Conservation (phyloP, 768 basidiomycete species). For the Sistotremastrum niveocremeum region DNA sequence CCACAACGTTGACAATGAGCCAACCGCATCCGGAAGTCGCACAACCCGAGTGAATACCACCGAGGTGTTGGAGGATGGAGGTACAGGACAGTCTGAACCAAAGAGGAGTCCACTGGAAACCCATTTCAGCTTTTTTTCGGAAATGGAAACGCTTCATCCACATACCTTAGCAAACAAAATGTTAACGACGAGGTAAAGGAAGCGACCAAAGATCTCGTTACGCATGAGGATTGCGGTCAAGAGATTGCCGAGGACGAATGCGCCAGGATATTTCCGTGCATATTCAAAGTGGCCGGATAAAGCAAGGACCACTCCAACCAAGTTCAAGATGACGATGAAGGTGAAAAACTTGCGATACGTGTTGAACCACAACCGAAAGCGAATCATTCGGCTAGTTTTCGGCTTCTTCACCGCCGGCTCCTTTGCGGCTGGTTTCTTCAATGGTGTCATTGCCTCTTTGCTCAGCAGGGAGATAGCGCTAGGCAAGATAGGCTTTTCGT, state of each 20-base stretch:
- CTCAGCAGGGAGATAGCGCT: not conserved
- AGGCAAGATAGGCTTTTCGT: too few species aligned
- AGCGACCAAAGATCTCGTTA: slow-evolving; percentile 28
- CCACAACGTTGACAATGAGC: slow-evolving; percentile 23
- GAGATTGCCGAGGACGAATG: slow-evolving; percentile 28
- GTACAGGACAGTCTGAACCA: slow-evolving; percentile 27
- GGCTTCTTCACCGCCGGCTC: slow-evolving; percentile 2
- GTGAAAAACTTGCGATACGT: slow-evolving; percentile 26
- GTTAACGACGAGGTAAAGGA: slow-evolving; percentile 23
- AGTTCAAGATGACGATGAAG: slow-evolving; percentile 19
- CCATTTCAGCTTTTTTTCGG: not conserved
- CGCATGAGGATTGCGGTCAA: slow-evolving; percentile 27
- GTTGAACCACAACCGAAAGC: slow-evolving; percentile 24
- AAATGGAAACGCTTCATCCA: not conserved
- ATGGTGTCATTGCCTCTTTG: slow-evolving; percentile 1
- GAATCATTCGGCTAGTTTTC: slow-evolving; percentile 14
- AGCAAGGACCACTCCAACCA: slow-evolving; percentile 19
- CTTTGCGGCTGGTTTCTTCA: slow-evolving; percentile 3
- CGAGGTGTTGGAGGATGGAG: slow-evolving; percentile 25
- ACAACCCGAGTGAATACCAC: slow-evolving; percentile 33
- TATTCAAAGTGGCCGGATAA: slow-evolving; percentile 21
- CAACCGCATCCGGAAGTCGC: slow-evolving; percentile 24
- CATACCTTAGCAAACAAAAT: slow-evolving; percentile 25
- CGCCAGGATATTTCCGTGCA: slow-evolving; percentile 22
- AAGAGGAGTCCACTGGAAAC: slow-evolving; percentile 24